Evolutionary conservation across 2,329 filamentous ascomycete genomes (phyloP).

Genomic region (Epichloe bromicola): DNA sequence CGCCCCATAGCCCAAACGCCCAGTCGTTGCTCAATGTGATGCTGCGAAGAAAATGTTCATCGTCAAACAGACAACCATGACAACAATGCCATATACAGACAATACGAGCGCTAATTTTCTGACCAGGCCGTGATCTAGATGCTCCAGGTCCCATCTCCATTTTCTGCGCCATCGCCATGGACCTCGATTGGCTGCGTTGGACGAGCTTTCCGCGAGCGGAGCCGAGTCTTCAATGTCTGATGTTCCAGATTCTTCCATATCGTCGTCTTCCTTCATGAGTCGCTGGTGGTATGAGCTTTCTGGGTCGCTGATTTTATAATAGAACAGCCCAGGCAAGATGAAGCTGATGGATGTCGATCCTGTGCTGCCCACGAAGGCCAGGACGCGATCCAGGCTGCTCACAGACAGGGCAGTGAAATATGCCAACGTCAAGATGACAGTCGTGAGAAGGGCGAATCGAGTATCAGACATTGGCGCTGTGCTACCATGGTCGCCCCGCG

Average conservation of each 20-base stretch:
- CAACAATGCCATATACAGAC: constrained; percentile 68
- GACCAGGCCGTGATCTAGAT: constrained; percentile 52
- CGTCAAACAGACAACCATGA: constrained; percentile 79
- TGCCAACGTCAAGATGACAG: constrained; percentile 66
- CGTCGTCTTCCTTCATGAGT: constrained; percentile 82
- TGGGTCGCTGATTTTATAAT: constrained; percentile 93
- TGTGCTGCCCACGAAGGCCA: constrained; percentile 91
- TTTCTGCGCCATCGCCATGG: constrained; percentile 40
- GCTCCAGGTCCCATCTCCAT: constrained; percentile 47
- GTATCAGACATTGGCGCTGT: constrained; percentile 64
- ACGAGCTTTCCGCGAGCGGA: constrained; percentile 28
- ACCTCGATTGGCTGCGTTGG: constrained; percentile 19
- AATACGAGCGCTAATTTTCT: constrained; percentile 63
- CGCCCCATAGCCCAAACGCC: not conserved
- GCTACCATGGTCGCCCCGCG: constrained; percentile 38
- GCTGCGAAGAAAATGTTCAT: constrained; percentile 74
- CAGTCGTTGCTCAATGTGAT: constrained; percentile 35
- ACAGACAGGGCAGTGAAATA: constrained; percentile 89
- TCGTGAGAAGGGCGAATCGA: constrained; percentile 82
- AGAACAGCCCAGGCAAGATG: constrained; percentile 90
- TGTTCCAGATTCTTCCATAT: constrained; percentile 47
- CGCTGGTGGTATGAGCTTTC: constrained; percentile 78
- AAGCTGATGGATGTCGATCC: constrained; percentile 94
- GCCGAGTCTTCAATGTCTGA: constrained; percentile 37
- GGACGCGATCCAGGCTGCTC: constrained; percentile 73